Conservation (phyloP, 306 rosid genomes). For the Senna siamea region DNA sequence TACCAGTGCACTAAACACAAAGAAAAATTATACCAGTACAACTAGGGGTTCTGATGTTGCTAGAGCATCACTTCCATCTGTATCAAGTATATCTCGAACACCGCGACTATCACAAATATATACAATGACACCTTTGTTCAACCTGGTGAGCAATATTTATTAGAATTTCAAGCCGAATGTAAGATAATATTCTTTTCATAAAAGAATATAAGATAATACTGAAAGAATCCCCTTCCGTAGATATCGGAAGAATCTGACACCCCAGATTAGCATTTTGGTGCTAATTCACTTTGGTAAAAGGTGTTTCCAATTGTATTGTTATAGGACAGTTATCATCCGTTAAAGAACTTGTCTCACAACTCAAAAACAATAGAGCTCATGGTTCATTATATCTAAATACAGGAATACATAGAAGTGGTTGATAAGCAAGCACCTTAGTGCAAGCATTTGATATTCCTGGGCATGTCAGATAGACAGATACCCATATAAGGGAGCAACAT, state of each 20-base stretch:
- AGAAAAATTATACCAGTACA: slow-evolving; percentile 68
- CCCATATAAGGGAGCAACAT: background rate
- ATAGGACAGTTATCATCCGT: too few species aligned
- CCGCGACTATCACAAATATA: slow-evolving; percentile 91
- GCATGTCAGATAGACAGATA: background rate
- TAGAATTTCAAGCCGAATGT: slow-evolving; percentile 35
- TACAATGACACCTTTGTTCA: slow-evolving; percentile 97
- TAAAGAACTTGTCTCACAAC: too few species aligned
- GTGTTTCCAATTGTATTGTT: too few species aligned
- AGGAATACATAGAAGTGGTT: too few species aligned
- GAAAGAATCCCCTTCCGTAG: slow-evolving; percentile 4
- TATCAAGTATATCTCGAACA: slow-evolving; percentile 92
- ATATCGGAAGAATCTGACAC: slow-evolving; percentile 28
- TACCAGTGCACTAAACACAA: slow-evolving; percentile 10
- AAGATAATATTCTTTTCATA: background rate
- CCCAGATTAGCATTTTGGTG: too few species aligned
- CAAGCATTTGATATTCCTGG: too few species aligned
- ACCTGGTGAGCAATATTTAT: slow-evolving; percentile 63
- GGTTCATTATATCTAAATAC: too few species aligned
- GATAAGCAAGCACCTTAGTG: too few species aligned
- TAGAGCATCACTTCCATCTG: slow-evolving; percentile 86
- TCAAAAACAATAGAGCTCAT: too few species aligned
- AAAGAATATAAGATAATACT: slow-evolving; percentile 15
- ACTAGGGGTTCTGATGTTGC: slow-evolving; percentile 89
- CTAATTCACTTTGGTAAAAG: too few species aligned